These are phyloP conservation scores for Gautieria morchelliformis DNA, from an alignment of 768 basidiomycete genomes.

Conservation along the genomic window DNA sequence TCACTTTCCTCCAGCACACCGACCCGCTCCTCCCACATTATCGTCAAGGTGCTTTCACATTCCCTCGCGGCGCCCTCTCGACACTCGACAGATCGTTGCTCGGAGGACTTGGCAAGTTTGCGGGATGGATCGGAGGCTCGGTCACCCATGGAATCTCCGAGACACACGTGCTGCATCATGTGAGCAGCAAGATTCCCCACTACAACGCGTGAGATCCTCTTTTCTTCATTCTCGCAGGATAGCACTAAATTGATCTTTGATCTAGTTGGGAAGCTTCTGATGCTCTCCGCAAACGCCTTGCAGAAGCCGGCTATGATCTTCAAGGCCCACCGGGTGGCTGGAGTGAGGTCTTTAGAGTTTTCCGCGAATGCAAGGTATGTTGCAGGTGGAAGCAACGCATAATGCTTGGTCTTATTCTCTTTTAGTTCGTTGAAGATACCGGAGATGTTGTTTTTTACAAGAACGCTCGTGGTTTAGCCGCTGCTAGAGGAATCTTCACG, in stretches of 20 bases:
- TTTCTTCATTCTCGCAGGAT: background rate
- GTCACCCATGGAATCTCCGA: conserved; percentile 90
- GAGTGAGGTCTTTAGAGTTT: conserved; percentile 72
- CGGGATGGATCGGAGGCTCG: conserved; percentile 78
- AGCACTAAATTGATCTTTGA: conserved; percentile 2
- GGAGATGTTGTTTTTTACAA: conserved; percentile 89
- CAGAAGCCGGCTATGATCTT: conserved; percentile 50
- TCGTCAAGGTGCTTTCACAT: conserved; percentile 81
- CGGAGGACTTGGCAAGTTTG: conserved; percentile 66
- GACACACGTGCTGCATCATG: conserved; percentile 89
- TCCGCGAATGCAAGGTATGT: conserved; percentile 63
- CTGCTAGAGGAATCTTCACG: conserved; percentile 54
- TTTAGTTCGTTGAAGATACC: conserved; percentile 85
- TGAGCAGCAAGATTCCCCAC: conserved; percentile 93
- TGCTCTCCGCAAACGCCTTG: conserved; percentile 71
- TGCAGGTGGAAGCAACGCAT: no score
- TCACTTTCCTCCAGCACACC: conserved; percentile 98
- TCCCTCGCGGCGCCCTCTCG: conserved; percentile 85
- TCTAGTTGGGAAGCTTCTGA: conserved; percentile 80
- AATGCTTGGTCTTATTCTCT: background rate
- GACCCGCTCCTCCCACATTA: conserved; percentile 94
- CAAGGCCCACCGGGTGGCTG: conserved; percentile 71
- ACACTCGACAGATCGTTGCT: conserved; percentile 82
- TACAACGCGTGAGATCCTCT: conserved; percentile 57
- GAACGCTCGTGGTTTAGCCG: conserved; percentile 72